phyloP scores from a whole-genome alignment of 805 yeast species.

The Starmerella geochares region DNA sequence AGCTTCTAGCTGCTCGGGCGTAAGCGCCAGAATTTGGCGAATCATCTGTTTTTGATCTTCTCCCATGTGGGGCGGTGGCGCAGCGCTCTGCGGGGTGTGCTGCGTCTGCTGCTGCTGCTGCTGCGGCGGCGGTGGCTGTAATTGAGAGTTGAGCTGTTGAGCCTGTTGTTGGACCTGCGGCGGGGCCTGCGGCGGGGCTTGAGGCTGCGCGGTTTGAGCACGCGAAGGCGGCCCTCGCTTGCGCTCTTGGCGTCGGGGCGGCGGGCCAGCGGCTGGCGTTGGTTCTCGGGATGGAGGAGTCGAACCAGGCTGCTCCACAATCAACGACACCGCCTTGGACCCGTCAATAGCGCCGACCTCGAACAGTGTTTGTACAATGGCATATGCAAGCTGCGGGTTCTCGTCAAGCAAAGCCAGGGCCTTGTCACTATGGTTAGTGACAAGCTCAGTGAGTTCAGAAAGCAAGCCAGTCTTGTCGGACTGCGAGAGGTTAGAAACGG shows the following conservation, averaged over 20 bases:
- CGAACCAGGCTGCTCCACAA: conserved; percentile 10
- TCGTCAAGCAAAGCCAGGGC: conserved; percentile 51
- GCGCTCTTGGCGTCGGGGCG: conserved; percentile 3
- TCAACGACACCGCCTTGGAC: conserved; percentile 18
- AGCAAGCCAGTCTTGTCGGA: conserved; percentile 41
- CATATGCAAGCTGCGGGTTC: conserved; percentile 75
- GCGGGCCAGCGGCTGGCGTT: conserved; percentile 21
- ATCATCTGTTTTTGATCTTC: conserved; percentile 38
- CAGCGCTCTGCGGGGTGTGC: conserved; percentile 12
- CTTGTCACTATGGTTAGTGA: conserved; percentile 45
- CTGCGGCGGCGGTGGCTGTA: background rate
- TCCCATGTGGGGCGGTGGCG: background rate
- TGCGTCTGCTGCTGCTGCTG: conserved; percentile 6
- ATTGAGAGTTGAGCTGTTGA: background rate
- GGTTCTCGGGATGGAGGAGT: conserved; percentile 11
- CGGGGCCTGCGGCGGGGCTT: background rate
- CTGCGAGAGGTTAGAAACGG: conserved; percentile 24
- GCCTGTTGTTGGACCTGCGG: background rate
- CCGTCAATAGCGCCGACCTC: conserved; percentile 33
- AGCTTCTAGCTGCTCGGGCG: conserved; percentile 42
- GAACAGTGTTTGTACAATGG: conserved; percentile 64
- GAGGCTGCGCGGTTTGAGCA: background rate
- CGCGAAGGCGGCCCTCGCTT: background rate
- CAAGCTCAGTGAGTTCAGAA: conserved; percentile 50
- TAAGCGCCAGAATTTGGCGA: conserved; percentile 42